A percentile compares a stretch with the other conserved stretches of the same genome.
These are phyloP conservation scores for Puya raimondii DNA, from an alignment of 176 grass and related monocot genomes.

Conservation along the genomic window DNA sequence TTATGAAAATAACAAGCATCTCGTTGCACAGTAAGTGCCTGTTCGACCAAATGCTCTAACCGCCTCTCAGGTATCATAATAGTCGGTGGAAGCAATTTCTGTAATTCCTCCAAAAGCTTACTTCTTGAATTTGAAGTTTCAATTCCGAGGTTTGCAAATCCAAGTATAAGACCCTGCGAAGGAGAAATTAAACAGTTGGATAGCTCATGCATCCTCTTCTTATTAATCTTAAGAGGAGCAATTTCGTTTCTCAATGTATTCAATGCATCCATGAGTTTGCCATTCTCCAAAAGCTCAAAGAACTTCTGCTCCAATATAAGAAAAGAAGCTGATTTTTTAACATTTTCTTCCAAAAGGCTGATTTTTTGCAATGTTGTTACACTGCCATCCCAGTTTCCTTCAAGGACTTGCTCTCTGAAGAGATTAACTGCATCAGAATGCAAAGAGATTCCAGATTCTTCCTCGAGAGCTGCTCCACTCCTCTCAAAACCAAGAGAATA, in stretches of 20 bases:
- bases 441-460: constrained; percentile 87
- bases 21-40: constrained; percentile 67
- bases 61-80: constrained; percentile 88
- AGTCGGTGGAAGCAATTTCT: constrained; percentile 63
- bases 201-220: constrained; percentile 66
- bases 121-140: constrained; percentile 40
- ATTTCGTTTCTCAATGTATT: constrained; percentile 68
- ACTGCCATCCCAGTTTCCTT: constrained; percentile 68
- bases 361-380: constrained; percentile 74
- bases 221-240: constrained; percentile 62
- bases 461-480: constrained; percentile 76
- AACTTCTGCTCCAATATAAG: constrained; percentile 91
- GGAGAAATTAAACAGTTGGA: constrained; percentile 54
- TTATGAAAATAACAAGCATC: constrained; percentile 96
- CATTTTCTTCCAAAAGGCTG: constrained; percentile 52
- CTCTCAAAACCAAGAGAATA: constrained; percentile 90
- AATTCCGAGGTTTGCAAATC: constrained; percentile 38
- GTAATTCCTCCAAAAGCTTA: constrained; percentile 81
- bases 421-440: constrained; percentile 46
- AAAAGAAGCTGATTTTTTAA: constrained; percentile 58
- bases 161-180: constrained; percentile 38
- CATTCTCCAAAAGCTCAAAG: constrained; percentile 67
- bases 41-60: constrained; percentile 77
- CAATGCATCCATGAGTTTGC: constrained; percentile 55
- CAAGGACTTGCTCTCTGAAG: constrained; percentile 71